Base-by-base conservation (phyloP, 2,329 filamentous ascomycete genomes). In the Claviceps citrina region DNA sequence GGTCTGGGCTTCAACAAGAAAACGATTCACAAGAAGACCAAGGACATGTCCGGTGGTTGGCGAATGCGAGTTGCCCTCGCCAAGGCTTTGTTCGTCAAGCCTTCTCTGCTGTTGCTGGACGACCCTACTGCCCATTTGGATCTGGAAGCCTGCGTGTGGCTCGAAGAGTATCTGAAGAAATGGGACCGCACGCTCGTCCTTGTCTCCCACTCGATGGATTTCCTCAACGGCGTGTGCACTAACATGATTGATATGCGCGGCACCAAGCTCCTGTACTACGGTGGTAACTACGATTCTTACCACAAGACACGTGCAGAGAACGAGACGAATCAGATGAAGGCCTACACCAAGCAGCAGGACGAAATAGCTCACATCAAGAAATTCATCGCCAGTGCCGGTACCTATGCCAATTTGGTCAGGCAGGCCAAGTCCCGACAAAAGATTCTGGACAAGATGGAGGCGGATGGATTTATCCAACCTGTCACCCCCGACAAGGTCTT, bases 11-110 rank as follows among this genome's bases (percentile, higher is more conserved):
- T 98, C 78, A 94, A 98, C 79, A 96, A 96, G 73, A 67, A 66
- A 52, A 98, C 93, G 42, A 96, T 98, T 59, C 71, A 93, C 65
- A 98, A 98, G 77, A 95, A 93, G 78, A 98, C 93, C 54, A 98
- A 96, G 76, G 93, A 98, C 63, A 98, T 98, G 93, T 98, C 91
- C 50, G 91, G 91, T 84, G 91, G 91, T 54, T 98, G 91, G 91
- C 80, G 89, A 72, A 98, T 98, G 91, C 85, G 93, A 75, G 91
- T 98, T 44, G 91, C 91, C 43, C 79, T 98, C 45, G 91, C 75
- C 60, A 95, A 96, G 73, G 91, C 91, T 43, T 80, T 98, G 39
- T 98, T 98, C 70, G 89, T 98, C 67, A 93, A 93, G 75, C 91
- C 93, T 27, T 91, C 86, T 15, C 73, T 98, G 43, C 78, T 98